Evolutionary conservation across 176 grass and related monocot genomes (phyloP), one percentile per base, ranked within the genome.

Genomic region (Carex pumila): DNA sequence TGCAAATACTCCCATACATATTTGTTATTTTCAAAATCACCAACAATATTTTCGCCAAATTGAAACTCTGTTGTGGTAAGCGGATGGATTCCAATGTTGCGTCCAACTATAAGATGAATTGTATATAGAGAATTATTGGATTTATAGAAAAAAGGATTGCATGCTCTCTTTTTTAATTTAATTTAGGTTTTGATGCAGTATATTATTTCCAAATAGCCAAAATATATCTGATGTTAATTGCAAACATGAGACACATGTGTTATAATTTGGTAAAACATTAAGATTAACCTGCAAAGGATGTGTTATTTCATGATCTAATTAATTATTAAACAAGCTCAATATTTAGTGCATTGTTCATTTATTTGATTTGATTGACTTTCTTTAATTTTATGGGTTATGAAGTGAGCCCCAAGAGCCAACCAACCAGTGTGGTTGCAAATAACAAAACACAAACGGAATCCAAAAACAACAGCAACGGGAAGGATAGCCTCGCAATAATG

Each of bases 381-480:
- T 67, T 88, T 56, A 31, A 3, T 84, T 85, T 49, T 89, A 6
- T 84, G 80, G 87, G 79, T 64, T 85, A 6, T 90, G 37, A 84
- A 98, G 96, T 88, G 91, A 95, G 89, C 60, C 86, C 87, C 82
- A 89, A 91, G 39, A 59, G 83, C 43, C 57, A 92, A 84, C 66
- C 90, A 92, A 61, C 73, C 43, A 41, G 83, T 76, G 84, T 83
- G 37, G 91, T 89, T 88, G 71, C 80, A 80, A 95, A 79, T 83
- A 83, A 83, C 43, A 95, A 93, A 86, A 86, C 85, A 67, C 93
- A 93, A 89, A 63, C 79, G n/a, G 91, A 92, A 70, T 75, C 39
- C 9, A 92, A 92, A n/a, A 82, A 84, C 77, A 99, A 89, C 9
- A 31, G 60, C 18, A 83, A 83, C 0, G 61, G 60, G 66, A 91